Percentiles rank a stretch among this genome's conserved stretches.
Conservation (phyloP, 108 stramenopile species). For the Nitzschia sp. region DNA sequence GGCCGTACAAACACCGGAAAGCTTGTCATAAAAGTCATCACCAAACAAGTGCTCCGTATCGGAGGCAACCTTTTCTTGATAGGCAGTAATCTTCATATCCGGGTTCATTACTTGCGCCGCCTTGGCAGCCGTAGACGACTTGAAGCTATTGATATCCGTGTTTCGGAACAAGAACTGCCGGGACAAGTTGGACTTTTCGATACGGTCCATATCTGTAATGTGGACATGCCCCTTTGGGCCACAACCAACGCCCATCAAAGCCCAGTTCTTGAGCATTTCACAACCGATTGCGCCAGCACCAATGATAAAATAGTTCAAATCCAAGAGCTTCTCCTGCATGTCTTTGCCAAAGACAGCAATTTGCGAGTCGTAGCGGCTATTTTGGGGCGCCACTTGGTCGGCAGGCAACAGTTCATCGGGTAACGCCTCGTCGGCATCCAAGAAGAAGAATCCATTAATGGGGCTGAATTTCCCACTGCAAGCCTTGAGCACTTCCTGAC, state of each 20-base stretch:
- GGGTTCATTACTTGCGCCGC: slow-evolving; percentile 94
- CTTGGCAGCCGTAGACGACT: slow-evolving; percentile 86
- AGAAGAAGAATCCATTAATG: slow-evolving; percentile 95
- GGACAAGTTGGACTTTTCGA: slow-evolving; percentile 96
- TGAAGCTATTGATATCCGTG: slow-evolving; percentile 92
- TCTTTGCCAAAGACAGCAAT: slow-evolving; percentile 86
- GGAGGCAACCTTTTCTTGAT: slow-evolving; percentile 91
- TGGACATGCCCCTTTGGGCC: slow-evolving; percentile 78
- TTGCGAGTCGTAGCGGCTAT: slow-evolving; percentile 81
- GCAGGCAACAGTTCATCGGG: slow-evolving; percentile 77
- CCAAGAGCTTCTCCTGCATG: slow-evolving; percentile 73
- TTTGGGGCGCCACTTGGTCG: slow-evolving; percentile 63
- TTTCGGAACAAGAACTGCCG: slow-evolving; percentile 98
- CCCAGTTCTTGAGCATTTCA: slow-evolving; percentile 99
- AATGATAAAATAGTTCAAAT: slow-evolving; percentile 90
- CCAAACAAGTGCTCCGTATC: slow-evolving; percentile 97
- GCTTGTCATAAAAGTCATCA: slow-evolving; percentile 95
- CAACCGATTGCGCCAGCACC: slow-evolving; percentile 99
- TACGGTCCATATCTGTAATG: slow-evolving; percentile 99
- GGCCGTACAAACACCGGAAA: slow-evolving; percentile 96
- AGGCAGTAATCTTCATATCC: slow-evolving; percentile 78
- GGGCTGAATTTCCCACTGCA: slow-evolving; percentile 98
- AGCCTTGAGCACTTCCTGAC: slow-evolving; percentile 99
- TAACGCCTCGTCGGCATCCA: slow-evolving; percentile 94
- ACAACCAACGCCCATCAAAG: slow-evolving; percentile 96